Evolutionary conservation across 164 flowering plant species (phyloP), one percentile per base, ranked within the genome.

Genomic region (Umbilicus rupestris): DNA sequence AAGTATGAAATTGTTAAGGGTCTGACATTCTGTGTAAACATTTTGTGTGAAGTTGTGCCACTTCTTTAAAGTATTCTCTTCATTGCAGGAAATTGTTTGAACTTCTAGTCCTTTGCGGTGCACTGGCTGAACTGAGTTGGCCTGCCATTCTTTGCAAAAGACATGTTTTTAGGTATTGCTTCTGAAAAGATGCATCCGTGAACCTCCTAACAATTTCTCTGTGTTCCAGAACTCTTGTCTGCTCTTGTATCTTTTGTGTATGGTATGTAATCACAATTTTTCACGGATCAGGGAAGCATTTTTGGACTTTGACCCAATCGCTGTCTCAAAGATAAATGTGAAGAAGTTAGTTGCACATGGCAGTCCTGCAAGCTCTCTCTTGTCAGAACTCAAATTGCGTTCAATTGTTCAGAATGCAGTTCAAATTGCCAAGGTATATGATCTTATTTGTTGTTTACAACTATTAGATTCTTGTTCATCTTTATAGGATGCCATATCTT

Each of bases 101-200:
- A 73, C 76, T 81, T 42, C 82, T 81, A 65, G 74, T 73, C 39
- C 73, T 81, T 37, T 81, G 82, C 1, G 69, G 80, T 66, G 80
- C 82, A 8, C 68, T 81, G 71, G 76, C 82, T 69, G 84, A 81
- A 75, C 82, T 77, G 33, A 65, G 80, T 22, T 81, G 84, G 84
- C 82, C 82, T 66, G 74, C 77, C 39, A 81, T 81, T 63, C 76
- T 81, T 19, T 78, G 78, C 75, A 81, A 77, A 72, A 75, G 80
- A 57, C 76, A 77, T 39, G 68, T 70, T 10, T 79, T 81, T 66
- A 77, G 84, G 84, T 79, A 79, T 26, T 57, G 6, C 22, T 72
- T 39, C 6, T 33, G 5, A 14, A 28, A 41, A 10, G 33, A 16
- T 30, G 45, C 45, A 15, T 57, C 10, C 14, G 10, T 3, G 20